Evolutionary conservation across 164 flowering plant species (phyloP).

Genomic region (Akebia trifoliata): DNA sequence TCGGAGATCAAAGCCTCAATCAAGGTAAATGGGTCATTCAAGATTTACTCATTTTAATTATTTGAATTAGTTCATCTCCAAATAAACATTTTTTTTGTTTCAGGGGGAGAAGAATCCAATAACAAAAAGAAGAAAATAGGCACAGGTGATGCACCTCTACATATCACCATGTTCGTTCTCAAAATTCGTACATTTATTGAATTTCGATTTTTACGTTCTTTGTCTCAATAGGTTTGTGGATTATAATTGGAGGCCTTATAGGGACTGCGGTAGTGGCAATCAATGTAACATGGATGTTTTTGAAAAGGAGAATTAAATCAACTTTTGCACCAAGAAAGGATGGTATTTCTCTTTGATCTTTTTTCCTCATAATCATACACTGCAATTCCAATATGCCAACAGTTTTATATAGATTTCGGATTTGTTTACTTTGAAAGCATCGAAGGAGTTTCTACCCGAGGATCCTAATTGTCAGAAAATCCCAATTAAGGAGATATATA

Average conservation of each 20-base stretch:
- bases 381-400: no score
- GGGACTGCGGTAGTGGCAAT: constrained; percentile 20
- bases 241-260: constrained; percentile 31
- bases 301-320: constrained; percentile 13
- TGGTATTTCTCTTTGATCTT: constrained; percentile 26
- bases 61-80: no score
- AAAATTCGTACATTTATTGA: no score
- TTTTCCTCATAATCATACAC: not conserved
- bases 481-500: constrained; percentile 38
- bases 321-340: constrained; percentile 14
- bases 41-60: no score
- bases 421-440: constrained; percentile 23
- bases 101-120: not conserved
- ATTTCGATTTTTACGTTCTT: no score
- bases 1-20: constrained; percentile 18
- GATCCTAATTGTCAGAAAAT: constrained; percentile 29
- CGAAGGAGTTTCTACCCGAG: constrained; percentile 18
- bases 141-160: constrained; percentile 11
- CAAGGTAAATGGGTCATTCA: no score
- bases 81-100: no score
- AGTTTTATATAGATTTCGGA: not conserved
- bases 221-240: constrained; percentile 27
- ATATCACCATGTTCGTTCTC: no score
- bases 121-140: not conserved
- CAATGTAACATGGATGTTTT: constrained; percentile 22